Evolutionary conservation across 768 basidiomycete genomes (phyloP), one percentile per base, ranked within the genome.

Genomic region (Amanita exitialis): DNA sequence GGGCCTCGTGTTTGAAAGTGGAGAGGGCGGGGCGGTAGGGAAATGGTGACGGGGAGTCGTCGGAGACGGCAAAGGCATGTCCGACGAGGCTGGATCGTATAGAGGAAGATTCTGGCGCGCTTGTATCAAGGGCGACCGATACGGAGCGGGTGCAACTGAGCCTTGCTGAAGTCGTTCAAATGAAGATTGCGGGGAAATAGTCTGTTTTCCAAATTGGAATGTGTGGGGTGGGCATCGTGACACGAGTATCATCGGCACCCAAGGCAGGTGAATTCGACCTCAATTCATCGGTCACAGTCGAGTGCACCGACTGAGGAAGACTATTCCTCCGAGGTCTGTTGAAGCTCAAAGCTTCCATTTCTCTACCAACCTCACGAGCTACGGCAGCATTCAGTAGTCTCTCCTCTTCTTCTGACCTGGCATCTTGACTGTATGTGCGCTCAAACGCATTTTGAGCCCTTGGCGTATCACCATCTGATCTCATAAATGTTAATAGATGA

Each of bases 341-440:
- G 35, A 64, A 59, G 51, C 68, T 71, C 15, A 86, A 64, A 16
- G 78, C 70, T 51, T 84, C 80, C 44, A 86, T 57, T 59, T 86
- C 86, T 10, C 77, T 74, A 10, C 75, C 75, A 1, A 89, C 72
- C 61, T 84, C 84, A 15, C 79, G 73, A 4, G 83, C 83, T 23
- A 81, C 84, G 15, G 84, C 86, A 1, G 77, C 79, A 56, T 82
- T 78, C 25, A 77, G 70, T n/a, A 69, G 70, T 3, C 62, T 66
- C 55, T 83, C 82, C 9, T 81, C 76, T 6, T 74, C 70, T 28
- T 74, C 67, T 13, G 65, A 54, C 30, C 65, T 65, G 23, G 70
- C 46, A 10, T 64, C 23, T 5, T 74, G 71, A 1, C 75, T 69
- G 16, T 16, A 58, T 56, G 34, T 60, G 57, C 9, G 53, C 52